These are phyloP conservation scores for Trametes hirsuta DNA, from an alignment of 1,284 basidiomycete genomes.

Conservation along the genomic window DNA sequence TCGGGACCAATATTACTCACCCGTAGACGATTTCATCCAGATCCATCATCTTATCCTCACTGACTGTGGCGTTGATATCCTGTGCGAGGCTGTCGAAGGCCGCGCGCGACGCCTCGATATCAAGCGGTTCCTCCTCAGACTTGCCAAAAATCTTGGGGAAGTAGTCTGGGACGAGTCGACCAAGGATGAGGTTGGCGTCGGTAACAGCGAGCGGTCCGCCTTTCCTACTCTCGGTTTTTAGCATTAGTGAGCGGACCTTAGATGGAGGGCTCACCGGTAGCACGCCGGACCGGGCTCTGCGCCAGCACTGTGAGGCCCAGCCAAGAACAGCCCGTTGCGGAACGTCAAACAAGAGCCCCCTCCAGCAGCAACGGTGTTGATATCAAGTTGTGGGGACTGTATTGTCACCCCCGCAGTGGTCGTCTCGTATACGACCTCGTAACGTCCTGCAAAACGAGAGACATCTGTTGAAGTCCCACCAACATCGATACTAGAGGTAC, in stretches of 20 bases:
- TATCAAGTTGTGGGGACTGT: slow-evolving; percentile 86
- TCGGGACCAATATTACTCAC: slow-evolving; percentile 41
- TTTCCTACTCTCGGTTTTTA: slow-evolving; percentile 52
- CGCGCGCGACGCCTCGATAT: slow-evolving; percentile 63
- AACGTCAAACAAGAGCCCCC: slow-evolving; percentile 85
- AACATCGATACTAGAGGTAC: slow-evolving; percentile 62
- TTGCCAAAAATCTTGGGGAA: slow-evolving; percentile 91
- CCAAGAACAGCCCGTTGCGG: slow-evolving; percentile 81
- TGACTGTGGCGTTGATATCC: slow-evolving; percentile 62
- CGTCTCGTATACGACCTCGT: slow-evolving; percentile 90
- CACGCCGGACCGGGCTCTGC: slow-evolving; percentile 86
- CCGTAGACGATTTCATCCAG: slow-evolving; percentile 91
- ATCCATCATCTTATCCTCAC: slow-evolving; percentile 56
- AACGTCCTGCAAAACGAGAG: slow-evolving; percentile 83
- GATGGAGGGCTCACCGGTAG: slow-evolving; percentile 56
- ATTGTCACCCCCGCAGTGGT: slow-evolving; percentile 91
- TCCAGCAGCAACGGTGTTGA: slow-evolving; percentile 88
- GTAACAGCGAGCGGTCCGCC: slow-evolving; percentile 86
- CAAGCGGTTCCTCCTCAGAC: slow-evolving; percentile 81
- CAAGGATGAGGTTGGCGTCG: slow-evolving; percentile 85
- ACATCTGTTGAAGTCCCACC: slow-evolving; percentile 94
- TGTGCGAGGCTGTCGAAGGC: slow-evolving; percentile 70
- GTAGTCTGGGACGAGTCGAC: slow-evolving; percentile 80
- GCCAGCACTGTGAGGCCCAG: slow-evolving; percentile 83
- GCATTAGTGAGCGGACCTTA: background rate